Base-by-base conservation (phyloP, 768 basidiomycete genomes). In the Tricholoma terreum region DNA sequence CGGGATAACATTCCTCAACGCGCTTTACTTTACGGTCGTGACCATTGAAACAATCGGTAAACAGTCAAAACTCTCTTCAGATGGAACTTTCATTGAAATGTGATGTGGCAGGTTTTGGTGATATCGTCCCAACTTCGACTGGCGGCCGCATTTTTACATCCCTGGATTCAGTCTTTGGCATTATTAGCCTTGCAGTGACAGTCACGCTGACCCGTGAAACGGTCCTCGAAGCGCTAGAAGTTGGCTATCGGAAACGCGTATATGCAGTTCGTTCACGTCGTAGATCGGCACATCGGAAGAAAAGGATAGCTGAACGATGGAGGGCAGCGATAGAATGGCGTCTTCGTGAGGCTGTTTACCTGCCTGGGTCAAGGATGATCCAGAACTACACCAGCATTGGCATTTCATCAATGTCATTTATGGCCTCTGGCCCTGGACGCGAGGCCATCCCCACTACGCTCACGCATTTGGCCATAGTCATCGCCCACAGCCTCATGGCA, bases 21-120 rank as follows among this genome's bases (percentile, higher is more conserved):
- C 84, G 0, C 75, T 93, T n/a, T 92, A 91, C 66, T 92, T 91
- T 64, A 83, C 85, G 7, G 77, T 90, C 36, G 83, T 84, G 15
- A 80, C 87, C 4, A 86, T 92, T 58, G 87, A 91, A 67, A 87
- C 84, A 6, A 77, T 86, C 12, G 83, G 81, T 70, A 61, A 59
- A 74, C 65, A 45, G n/a, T 15, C 36, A 50, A 36, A 9, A 34
- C 10, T 57, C 24, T 30, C 24, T 35, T 42, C 50, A 15, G 24
- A 24, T 43, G 19, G 45, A n/a, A 34, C 38, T 52, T 45, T 50
- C 48, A 61, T 55, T 30, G 36, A 54, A 30, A 19, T 38, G 34
- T 31, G 56, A 68, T 6, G 63, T 71, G 24, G 15, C 57, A 79
- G 84, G 87, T 4, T 90, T 91, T 64, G 90, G 90, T n/a, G 90